Evolutionary conservation across 2,329 filamentous ascomycete species (phyloP), one percentile per base, ranked within the genome.

Genomic region (Pyrenochaeta sp.): DNA sequence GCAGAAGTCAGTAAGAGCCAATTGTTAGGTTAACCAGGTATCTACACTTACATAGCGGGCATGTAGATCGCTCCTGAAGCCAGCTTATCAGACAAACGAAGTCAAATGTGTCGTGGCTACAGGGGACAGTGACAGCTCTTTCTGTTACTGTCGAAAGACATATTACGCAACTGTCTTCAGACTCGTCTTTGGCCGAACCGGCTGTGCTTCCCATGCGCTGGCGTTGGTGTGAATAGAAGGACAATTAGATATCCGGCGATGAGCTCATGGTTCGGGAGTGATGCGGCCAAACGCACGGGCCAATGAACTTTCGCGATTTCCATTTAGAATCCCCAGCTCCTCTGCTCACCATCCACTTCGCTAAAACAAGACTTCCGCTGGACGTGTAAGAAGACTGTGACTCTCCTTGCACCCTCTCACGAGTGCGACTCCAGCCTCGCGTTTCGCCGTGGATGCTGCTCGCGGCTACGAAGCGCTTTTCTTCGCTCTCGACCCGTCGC

Each of bases 51-150:
- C 93, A 98, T 51, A 97, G 82, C 19, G 94, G 93, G 71, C 93
- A 97, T 47, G 82, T 85, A 0, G 88, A 82, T 9, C 86, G 85
- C 62, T 90, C 83, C 66, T 92, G 85, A 5, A 96, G 81, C 93
- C 94, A 97, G 77, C 85, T 93, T 24, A 89, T 79, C 5, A 97
- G 85, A 76, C 93, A 98, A 12, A 92, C 76, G 72, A 93, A 96
- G 81, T 97, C 93, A 74, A 96, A 97, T 66, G 88, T 87, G 56
- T 82, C 79, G 80, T 98, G 93, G 42, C 86, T 84, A 81, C 93
- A 98, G 7, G 93, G 93, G 22, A 85, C 80, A 7, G 91, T 86
- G 50, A 89, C 82, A 62, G 91, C 92, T 51, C 86, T 80, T 68
- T 95, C 91, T 9, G 87, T 86, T 70, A 97, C 83, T 52, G 80